Percentiles rank a stretch among this genome's conserved stretches.
Evolutionary conservation across 768 basidiomycete genomes (phyloP).

Genomic region (Russula dissimulans): DNA sequence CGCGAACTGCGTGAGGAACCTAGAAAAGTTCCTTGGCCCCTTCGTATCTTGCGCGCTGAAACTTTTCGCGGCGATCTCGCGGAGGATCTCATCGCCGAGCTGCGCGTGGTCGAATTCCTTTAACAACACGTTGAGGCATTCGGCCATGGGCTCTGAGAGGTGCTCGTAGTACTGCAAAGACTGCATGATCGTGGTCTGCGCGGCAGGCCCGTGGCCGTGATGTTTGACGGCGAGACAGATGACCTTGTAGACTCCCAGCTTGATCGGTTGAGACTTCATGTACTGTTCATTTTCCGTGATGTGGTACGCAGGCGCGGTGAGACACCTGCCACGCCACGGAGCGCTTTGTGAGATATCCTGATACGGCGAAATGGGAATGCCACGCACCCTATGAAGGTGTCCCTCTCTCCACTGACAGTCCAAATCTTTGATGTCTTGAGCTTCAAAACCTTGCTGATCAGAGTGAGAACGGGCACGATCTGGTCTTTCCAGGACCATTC

Average conservation of each 20-base stretch:
- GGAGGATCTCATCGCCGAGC: conserved; percentile 83
- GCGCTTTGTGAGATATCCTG: conserved; percentile 2
- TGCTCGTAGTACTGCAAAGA: conserved; percentile 91
- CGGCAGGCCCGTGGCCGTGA: conserved; percentile 73
- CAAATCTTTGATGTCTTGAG: conserved; percentile 74
- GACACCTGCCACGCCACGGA: conserved; percentile 44
- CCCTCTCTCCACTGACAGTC: conserved; percentile 79
- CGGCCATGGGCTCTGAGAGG: conserved; percentile 89
- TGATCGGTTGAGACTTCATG: conserved; percentile 73
- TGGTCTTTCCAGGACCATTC: conserved; percentile 74
- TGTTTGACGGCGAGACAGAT: conserved; percentile 89
- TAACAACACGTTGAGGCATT: conserved; percentile 68
- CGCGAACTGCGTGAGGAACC: conserved; percentile 72
- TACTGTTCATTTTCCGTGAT: conserved; percentile 79
- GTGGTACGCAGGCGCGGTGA: conserved; percentile 82
- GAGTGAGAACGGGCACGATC: conserved; percentile 55
- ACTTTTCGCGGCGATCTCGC: conserved; percentile 71
- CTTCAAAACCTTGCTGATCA: conserved; percentile 66
- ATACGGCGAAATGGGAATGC: not conserved
- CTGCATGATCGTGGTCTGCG: conserved; percentile 87
- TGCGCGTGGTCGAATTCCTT: conserved; percentile 85
- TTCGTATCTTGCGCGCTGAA: conserved; percentile 82
- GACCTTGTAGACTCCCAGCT: conserved; percentile 71
- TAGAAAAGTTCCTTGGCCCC: conserved; percentile 75
- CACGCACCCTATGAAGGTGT: conserved; percentile 75